Evolutionary conservation across 140 eudicot genomes (phyloP), one percentile per base, ranked within the genome.

Genomic region (Ambrosia hybrid): DNA sequence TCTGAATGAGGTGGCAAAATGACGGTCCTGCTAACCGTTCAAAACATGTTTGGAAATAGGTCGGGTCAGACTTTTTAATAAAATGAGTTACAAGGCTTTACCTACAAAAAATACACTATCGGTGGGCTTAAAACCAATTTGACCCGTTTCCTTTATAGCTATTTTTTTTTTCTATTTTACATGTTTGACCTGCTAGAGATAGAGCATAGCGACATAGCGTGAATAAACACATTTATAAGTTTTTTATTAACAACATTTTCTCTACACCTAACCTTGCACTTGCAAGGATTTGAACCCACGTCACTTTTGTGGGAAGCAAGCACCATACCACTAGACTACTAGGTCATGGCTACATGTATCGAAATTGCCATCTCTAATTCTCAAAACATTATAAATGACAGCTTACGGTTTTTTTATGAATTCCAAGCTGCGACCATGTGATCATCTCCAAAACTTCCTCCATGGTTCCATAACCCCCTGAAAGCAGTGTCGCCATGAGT

Each of bases 401-500:
- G 69, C 76, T 81, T 72, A 89, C 98, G 37, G 98, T 88, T 74
- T 92, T 92, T 75, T 89, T 85, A 77, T 92, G 98, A 73, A 92
- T 92, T 75, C 98, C 96, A 14, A 92, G 96, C 56, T 92, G 98
- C 8, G 92, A 83, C 98, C 98, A 92, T 59, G 98, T 89, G 76
- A 93, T 93, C 96, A 93, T 90, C 83, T 93, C 98, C 67, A 93
- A 53, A 15, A 81, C 79, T 79, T 93, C 98, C 73, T 93, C 98
- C 98, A 93, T 87, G 41, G 98, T 93, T 79, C 98, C 98, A 81
- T 89, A 93, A 63, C 98, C 98, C 70, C 98, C 98, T 93, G 80
- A 63, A 49, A 71, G 66, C 55, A 62, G 1, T 41, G 33, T 62
- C 49, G 37, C 63, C 39, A 45, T 57, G 45, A 67, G 34, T 76